Evolutionary conservation across 2,329 filamentous ascomycete genomes (phyloP).

Genomic region (Thermoascus crustaceus): DNA sequence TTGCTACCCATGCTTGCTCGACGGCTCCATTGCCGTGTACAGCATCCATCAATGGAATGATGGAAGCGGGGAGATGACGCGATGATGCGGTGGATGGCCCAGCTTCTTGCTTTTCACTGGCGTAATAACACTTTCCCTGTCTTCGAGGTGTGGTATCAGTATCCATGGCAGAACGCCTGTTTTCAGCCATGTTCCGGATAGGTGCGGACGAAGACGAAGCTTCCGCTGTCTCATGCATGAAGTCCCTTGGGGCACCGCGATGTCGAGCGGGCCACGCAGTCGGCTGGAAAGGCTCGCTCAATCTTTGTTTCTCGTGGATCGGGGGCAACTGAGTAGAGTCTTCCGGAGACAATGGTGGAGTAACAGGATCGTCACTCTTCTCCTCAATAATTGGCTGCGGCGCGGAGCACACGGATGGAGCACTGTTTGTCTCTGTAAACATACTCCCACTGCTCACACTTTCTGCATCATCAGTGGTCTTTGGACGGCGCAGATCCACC

Average conservation of each 20-base stretch:
- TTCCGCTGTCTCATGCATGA: constrained; percentile 16
- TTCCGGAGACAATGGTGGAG: constrained; percentile 43
- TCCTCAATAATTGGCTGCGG: constrained; percentile 53
- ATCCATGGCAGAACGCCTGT: constrained; percentile 12
- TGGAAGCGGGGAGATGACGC: constrained; percentile 23
- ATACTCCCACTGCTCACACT: constrained; percentile 36
- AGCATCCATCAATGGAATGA: constrained; percentile 30
- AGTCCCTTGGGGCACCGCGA: constrained; percentile 15
- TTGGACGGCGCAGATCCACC: constrained; percentile 38
- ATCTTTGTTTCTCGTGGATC: constrained; percentile 26
- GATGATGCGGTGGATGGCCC: constrained; percentile 16
- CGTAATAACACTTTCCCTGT: too few species aligned
- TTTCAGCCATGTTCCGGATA: constrained; percentile 9
- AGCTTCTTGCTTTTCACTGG: constrained; percentile 21
- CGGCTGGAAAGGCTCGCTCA: constrained; percentile 10
- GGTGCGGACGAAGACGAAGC: constrained; percentile 20
- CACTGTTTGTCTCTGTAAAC: constrained; percentile 31
- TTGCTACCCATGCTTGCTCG: constrained; percentile 40
- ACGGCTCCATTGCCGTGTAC: constrained; percentile 27
- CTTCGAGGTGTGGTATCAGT: constrained; percentile 27
- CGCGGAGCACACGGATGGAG: constrained; percentile 45
- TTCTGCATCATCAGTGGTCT: constrained; percentile 32
- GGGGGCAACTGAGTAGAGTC: constrained; percentile 23
- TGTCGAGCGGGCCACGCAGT: constrained; percentile 18
- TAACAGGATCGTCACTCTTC: constrained; percentile 47